Conservation (phyloP, 2,329 filamentous ascomycete species). For the Cladosporium halotolerans region DNA sequence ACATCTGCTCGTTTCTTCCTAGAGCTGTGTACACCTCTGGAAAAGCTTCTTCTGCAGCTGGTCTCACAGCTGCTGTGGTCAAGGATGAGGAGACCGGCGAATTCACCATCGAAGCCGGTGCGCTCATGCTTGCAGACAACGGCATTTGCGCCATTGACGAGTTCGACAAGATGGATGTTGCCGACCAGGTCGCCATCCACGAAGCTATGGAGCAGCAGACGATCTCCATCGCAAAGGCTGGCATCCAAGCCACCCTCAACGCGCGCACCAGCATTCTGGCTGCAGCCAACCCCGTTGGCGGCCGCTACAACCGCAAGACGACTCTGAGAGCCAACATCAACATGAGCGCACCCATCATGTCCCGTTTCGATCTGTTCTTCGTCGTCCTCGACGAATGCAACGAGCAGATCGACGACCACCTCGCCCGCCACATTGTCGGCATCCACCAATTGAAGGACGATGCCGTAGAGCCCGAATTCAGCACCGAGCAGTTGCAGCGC, state of each 20-base stretch:
- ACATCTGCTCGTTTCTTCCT: constrained; percentile 93
- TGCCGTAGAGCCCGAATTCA: constrained; percentile 87
- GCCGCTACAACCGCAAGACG: constrained; percentile 94
- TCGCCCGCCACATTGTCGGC: constrained; percentile 90
- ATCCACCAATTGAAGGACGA: constrained; percentile 90
- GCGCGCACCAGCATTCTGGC: constrained; percentile 92
- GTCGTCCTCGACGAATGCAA: constrained; percentile 96
- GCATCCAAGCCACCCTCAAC: constrained; percentile 95
- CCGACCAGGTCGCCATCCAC: constrained; percentile 95
- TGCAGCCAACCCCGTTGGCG: constrained; percentile 90
- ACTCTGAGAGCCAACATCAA: constrained; percentile 94
- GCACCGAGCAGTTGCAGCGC: constrained; percentile 89
- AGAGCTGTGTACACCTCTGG: constrained; percentile 96
- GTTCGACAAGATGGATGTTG: constrained; percentile 99
- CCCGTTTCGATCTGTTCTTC: constrained; percentile 97
- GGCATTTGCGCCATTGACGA: constrained; percentile 98
- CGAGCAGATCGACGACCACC: constrained; percentile 79
- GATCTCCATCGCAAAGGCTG: constrained; percentile 96
- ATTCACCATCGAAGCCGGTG: constrained; percentile 96
- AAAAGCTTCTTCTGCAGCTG: constrained; percentile 93
- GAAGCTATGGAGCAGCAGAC: constrained; percentile 99
- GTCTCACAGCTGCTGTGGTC: constrained; percentile 92
- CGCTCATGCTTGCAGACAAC: constrained; percentile 93
- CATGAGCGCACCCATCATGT: constrained; percentile 99
- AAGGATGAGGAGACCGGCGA: constrained; percentile 98